Percentiles rank a stretch among this genome's conserved stretches.
Evolutionary conservation across 164 flowering plant genomes (phyloP).

Genomic region (Malania oleifera): DNA sequence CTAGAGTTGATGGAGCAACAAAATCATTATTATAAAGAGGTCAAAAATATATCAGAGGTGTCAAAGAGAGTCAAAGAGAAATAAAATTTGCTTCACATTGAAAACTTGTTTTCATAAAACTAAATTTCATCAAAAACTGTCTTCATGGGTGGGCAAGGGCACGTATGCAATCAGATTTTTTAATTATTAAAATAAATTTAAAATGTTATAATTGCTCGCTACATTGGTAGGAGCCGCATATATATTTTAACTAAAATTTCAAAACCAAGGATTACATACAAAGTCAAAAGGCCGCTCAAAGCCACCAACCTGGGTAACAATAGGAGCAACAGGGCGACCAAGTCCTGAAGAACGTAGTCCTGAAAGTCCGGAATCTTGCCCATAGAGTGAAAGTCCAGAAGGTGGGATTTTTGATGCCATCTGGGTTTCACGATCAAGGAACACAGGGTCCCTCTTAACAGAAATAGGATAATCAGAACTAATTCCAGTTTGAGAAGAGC

Average conservation of each 20-base stretch:
- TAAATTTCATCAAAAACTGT: too few species aligned
- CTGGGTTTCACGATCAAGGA: constrained; percentile 58
- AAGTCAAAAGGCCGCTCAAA: background rate
- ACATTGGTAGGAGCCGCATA: too few species aligned
- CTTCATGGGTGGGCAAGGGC: too few species aligned
- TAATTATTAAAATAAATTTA: background rate
- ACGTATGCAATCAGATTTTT: too few species aligned
- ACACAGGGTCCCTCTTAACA: constrained; percentile 49
- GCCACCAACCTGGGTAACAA: constrained; percentile 74
- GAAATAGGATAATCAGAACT: constrained; percentile 48
- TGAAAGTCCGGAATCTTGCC: constrained; percentile 56
- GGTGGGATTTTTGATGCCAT: constrained; percentile 41
- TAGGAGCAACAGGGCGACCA: constrained; percentile 56
- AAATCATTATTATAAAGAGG: background rate
- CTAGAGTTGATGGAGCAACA: constrained; percentile 2
- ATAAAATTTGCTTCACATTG: too few species aligned
- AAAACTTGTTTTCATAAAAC: too few species aligned
- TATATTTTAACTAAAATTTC: too few species aligned
- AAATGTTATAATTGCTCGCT: too few species aligned
- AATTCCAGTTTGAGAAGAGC: constrained; percentile 37
- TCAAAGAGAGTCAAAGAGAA: background rate
- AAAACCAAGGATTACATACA: background rate
- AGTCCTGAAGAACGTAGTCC: constrained; percentile 49
- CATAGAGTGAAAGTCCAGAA: constrained; percentile 55
- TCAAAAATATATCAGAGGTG: background rate